phyloP scores from a whole-genome alignment of 2,329 filamentous ascomycete genomes.

The Fusarium decemcellulare region DNA sequence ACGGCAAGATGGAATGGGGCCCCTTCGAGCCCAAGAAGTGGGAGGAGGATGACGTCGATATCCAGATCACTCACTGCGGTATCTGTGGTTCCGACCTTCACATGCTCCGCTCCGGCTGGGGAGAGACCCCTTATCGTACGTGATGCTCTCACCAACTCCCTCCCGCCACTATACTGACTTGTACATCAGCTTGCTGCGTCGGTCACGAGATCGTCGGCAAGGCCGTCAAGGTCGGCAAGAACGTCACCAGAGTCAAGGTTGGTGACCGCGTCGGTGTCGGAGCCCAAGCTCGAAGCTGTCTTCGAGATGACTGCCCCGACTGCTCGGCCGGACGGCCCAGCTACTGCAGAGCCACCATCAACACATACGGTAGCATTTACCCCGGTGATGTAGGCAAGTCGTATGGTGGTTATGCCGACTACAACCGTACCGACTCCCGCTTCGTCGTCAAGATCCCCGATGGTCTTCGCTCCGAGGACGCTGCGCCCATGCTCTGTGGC shows the following conservation, averaged over 20 bases:
- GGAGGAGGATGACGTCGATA: slow-evolving; percentile 75
- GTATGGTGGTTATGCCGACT: slow-evolving; percentile 63
- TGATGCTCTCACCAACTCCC: slow-evolving; percentile 1
- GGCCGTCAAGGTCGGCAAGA: slow-evolving; percentile 66
- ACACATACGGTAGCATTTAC: slow-evolving; percentile 68
- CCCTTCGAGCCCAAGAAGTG: slow-evolving; percentile 73
- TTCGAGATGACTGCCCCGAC: slow-evolving; percentile 56
- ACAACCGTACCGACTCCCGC: slow-evolving; percentile 49
- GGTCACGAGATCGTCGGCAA: slow-evolving; percentile 77
- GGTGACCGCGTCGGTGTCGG: slow-evolving; percentile 76
- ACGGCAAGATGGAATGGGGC: slow-evolving; percentile 67
- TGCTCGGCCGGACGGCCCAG: slow-evolving; percentile 58
- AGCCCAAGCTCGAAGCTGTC: slow-evolving; percentile 70
- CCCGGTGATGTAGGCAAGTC: slow-evolving; percentile 58
- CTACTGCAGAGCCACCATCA: slow-evolving; percentile 57
- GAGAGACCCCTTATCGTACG: slow-evolving; percentile 56
- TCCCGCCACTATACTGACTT: slow-evolving; percentile 24
- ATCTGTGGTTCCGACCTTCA: slow-evolving; percentile 75
- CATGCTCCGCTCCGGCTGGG: slow-evolving; percentile 68
- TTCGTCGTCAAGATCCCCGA: slow-evolving; percentile 67
- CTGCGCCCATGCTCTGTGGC: slow-evolving; percentile 77
- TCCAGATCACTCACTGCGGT: slow-evolving; percentile 75
- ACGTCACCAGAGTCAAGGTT: slow-evolving; percentile 64
- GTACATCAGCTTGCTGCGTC: slow-evolving; percentile 62
- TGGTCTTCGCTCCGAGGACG: slow-evolving; percentile 53